Base-by-base conservation (phyloP, 1,284 basidiomycete genomes). In the Filobasidium uniguttulatum region DNA sequence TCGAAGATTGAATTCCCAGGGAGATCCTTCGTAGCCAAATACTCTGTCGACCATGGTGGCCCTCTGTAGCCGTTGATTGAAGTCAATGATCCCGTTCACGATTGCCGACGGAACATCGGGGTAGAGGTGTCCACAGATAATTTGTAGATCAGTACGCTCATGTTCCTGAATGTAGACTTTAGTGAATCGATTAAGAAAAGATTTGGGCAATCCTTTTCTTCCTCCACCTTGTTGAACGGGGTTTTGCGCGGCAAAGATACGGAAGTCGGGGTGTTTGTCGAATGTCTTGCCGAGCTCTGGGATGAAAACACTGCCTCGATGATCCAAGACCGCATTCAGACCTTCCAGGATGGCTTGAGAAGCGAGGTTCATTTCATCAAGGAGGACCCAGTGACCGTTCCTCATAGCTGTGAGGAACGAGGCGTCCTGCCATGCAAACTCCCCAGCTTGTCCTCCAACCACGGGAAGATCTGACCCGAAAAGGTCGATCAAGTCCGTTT, bases 1-100 rank as follows among this genome's bases (percentile, higher is more conserved):
- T 33, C 94, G 84, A 47, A 99, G 73, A 64, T 99, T 99, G 74
- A 99, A 97, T 64, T 99, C 94, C 94, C 94, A 99, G 1, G 94
- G 94, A 46, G 80, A 77, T 8, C 94, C 94, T 55, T 85, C 80
- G 40, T 81, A 76, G 5, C 80, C 91, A 62, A 97, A 89, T 1
- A 74, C 60, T 26, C 79, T 77, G 50, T 77, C 77, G 26, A 79
- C 65, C 59, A 80, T 79, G 3, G 84, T 79, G 57, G 82, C 81
- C 19, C 81, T 73, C 53, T 83, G 81, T 46, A 98, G 73, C 8
- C 71, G 70, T 53, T 75, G 71, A 64, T 91, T 97, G 74, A 85
- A 97, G 0, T 72, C 60, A 53, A 98, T 87, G 87, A 98, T 96
- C 36, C 71, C 71, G 43, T 75, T 72, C 20, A 96, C 71, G 6